Evolutionary conservation across 1,284 basidiomycete genomes (phyloP), one percentile per base, ranked within the genome.

Genomic region (Cystobasidium pallidum): DNA sequence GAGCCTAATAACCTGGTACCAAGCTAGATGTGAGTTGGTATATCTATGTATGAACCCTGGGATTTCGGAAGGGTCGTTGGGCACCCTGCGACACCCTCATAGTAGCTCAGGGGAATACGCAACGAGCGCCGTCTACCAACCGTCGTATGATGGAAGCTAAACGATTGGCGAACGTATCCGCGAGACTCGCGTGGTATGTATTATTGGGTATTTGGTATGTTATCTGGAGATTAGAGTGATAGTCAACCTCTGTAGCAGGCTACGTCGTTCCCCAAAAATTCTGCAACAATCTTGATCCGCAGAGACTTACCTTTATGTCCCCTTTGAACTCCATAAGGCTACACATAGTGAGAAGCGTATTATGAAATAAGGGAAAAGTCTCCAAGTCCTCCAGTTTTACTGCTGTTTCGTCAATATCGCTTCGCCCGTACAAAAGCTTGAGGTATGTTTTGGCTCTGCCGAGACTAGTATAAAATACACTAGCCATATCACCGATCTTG

Each of bases 241-340:
- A 4, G 36, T 10, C 36, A 11, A 57, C 2, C 1, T 7, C 36
- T 39, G 36, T 6, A 39, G 6, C 36, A 39, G n/a, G n/a, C n/a
- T n/a, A n/a, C n/a, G n/a, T n/a, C 13, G 36, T 7, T 7, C 36
- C 36, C 36, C 13, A 6, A 39, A 28, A 11, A 26, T 32, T 7
- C 17, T 1, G 21, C 7, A 19, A 61, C 39, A n/a, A n/a, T n/a
- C n/a, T n/a, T n/a, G n/a, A n/a, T n/a, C n/a, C n/a, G n/a, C n/a
- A n/a, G n/a, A n/a, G n/a, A n/a, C n/a, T 45, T 45, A 61, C 58
- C n/a, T 30, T 61, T 28, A 61, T 7, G 11, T 61, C 58, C 15
- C 58, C 58, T 6, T 61, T 61, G 39, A 61, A 61, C 15, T 61
- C 58, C 58, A 61, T 41, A 24, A 61, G 58, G 13, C 36, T 43